Evolutionary conservation across 2,329 filamentous ascomycete species (phyloP).

Genomic region (Sarocladiaceae sp.): DNA sequence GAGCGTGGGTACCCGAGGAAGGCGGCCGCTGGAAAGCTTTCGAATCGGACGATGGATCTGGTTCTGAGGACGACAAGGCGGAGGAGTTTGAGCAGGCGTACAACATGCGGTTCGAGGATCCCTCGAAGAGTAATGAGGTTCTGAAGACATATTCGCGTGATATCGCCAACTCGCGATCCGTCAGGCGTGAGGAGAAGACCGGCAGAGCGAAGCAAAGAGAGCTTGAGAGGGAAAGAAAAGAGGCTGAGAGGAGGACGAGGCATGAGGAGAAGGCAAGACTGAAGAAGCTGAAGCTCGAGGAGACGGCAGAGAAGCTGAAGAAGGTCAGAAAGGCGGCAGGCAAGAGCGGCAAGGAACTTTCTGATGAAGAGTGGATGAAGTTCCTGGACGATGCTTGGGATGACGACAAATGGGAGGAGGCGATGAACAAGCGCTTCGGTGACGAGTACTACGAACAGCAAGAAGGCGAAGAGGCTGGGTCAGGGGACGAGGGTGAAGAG

Average conservation of each 20-base stretch:
- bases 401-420: constrained; percentile 79
- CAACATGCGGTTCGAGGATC: constrained; percentile 94
- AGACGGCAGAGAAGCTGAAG: constrained; percentile 78
- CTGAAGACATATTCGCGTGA: constrained; percentile 87
- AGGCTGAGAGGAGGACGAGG: constrained; percentile 68
- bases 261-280: constrained; percentile 78
- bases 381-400: constrained; percentile 87
- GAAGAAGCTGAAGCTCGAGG: constrained; percentile 82
- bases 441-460: constrained; percentile 84
- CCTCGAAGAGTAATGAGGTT: constrained; percentile 78
- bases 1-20: constrained; percentile 76
- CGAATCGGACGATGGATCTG: constrained; percentile 80
- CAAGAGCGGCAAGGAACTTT: constrained; percentile 56
- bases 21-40: constrained; percentile 69
- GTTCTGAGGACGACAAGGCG: constrained; percentile 65
- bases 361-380: constrained; percentile 75
- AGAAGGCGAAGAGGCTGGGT: constrained; percentile 48
- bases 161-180: constrained; percentile 71
- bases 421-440: constrained; percentile 84
- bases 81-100: constrained; percentile 90
- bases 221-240: constrained; percentile 67
- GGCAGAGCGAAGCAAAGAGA: constrained; percentile 74
- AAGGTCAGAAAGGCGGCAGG: constrained; percentile 89
- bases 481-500: constrained; percentile 47
- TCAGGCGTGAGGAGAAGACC: constrained; percentile 75